These are phyloP conservation scores for Penicillium sp. DNA, from an alignment of 2,329 filamentous ascomycete species.

Conservation along the genomic window DNA sequence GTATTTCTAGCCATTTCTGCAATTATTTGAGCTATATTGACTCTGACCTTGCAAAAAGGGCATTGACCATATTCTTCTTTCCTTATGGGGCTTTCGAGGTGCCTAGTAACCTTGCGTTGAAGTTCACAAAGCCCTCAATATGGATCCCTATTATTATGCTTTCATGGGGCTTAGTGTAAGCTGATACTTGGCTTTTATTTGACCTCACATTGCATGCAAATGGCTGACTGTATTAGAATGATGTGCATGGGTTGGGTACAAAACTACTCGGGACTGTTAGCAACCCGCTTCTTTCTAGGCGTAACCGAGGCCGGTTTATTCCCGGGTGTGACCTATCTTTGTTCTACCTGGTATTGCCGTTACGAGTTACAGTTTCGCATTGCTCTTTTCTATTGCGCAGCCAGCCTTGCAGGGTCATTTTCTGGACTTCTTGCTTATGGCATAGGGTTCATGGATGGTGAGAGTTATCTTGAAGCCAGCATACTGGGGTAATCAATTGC, in stretches of 20 bases:
- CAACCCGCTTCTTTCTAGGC: neutral
- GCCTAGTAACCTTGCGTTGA: neutral
- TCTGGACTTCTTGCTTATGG: neutral
- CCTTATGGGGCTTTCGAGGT: neutral
- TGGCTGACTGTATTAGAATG: neutral
- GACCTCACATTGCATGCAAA: neutral
- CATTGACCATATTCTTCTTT: neutral
- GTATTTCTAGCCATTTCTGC: neutral
- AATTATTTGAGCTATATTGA: neutral
- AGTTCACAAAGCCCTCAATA: neutral
- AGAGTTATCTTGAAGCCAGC: neutral
- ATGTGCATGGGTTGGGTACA: constrained; percentile 2
- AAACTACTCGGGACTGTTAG: neutral
- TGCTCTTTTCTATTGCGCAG: neutral
- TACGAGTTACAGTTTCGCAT: neutral
- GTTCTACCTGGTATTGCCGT: neutral
- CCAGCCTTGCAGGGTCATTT: neutral
- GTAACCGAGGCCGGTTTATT: neutral
- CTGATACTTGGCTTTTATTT: too few relatives aligned
- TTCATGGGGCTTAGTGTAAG: neutral
- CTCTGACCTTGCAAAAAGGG: neutral
- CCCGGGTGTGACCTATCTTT: constrained; percentile 2
- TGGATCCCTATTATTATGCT: constrained; percentile 1
- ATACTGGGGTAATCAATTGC: neutral
- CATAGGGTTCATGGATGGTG: neutral